Evolutionary conservation across 257 asterid genomes (phyloP), one percentile per base, ranked within the genome.

Genomic region (Linaria vulgaris): DNA sequence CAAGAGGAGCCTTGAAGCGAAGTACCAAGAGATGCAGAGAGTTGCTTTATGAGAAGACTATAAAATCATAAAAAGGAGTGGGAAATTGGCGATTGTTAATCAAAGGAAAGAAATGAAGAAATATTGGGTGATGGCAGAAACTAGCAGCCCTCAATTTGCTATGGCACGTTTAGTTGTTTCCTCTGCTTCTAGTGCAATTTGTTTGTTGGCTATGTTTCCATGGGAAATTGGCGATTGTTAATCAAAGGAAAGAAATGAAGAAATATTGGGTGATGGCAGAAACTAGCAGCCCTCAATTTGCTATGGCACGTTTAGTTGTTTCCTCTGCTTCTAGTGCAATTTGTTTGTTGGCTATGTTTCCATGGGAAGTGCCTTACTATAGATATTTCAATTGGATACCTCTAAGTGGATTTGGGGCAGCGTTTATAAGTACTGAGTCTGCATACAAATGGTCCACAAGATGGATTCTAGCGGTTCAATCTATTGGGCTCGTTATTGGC

Each of bases 201-300:
- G n/a, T n/a, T n/a, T n/a, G n/a, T n/a, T n/a, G n/a, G n/a, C n/a
- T n/a, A n/a, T n/a, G n/a, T n/a, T n/a, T n/a, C n/a, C n/a, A 69
- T 15, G 69, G 66, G 23, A 49, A 37, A 4, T 27, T 70, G 10
- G 46, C 44, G 17, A 23, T 44, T 20, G 75, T 56, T 11, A 73
- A 76, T 31, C 54, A 73, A 61, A 70, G 61, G 53, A 45, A 27
- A 52, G 60, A 68, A 69, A 69, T 80, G 55, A 64, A 44, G 67
- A 76, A 73, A 65, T 68, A 80, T 13, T 76, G 80, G 78, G 78
- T 80, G 66, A 80, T 76, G 81, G 84, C 81, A 3, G 76, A 66
- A 44, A 75, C 81, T 34, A 76, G 84, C 9, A 56, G 71, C 66
- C 84, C 79, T 3, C 84, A 79, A 51, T 79, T 74, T 38, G 83